Base-by-base conservation (phyloP, 305 asterid species). In the Rubia peregrina region DNA sequence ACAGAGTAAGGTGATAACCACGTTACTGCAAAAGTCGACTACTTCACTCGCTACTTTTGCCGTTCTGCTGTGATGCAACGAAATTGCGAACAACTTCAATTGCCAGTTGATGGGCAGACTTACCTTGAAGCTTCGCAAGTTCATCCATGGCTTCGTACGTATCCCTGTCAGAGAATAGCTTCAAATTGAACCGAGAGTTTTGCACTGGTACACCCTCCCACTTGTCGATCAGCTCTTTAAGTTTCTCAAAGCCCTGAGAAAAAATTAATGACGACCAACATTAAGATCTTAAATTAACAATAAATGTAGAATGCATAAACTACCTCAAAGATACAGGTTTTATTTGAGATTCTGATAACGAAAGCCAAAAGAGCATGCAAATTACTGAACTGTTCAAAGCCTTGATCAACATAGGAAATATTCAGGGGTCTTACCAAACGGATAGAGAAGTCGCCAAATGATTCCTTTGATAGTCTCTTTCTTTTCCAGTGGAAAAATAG, bases 401-500 rank as follows among this genome's bases (percentile, higher is more conserved):
- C 62, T n/a, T 17, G 61, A 67, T 14, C 10, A 14, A 46, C 0
- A 46, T 9, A 13, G 55, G 5, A n/a, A 14, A 6, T n/a, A 21
- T 24, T 14, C 5, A 56, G 9, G 7, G 7, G 21, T 9, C 87
- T 60, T 81, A 90, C 97, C 93, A 80, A 43, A 73, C 98, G 98
- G 85, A 79, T 84, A 63, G 94, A 76, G 85, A 90, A 92, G 80
- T 85, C 89, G 38, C 98, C 98, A 48, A 92, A 89, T 77, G 96
- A 86, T 86, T 92, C 98, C 66, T 80, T 86, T 6, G 96, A 75
- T 8, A 68, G 79, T 56, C 97, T 82, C 82, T 84, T 82, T 69
- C 86, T 81, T 79, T 86, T 93, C 98, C 98, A 93, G 85, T 87
- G 75, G 81, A 84, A 90, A 80, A 93, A 90, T 77, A 93, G 67